Evolutionary conservation across 2,329 filamentous ascomycete genomes (phyloP).

Genomic region (Fusarium buharicum): DNA sequence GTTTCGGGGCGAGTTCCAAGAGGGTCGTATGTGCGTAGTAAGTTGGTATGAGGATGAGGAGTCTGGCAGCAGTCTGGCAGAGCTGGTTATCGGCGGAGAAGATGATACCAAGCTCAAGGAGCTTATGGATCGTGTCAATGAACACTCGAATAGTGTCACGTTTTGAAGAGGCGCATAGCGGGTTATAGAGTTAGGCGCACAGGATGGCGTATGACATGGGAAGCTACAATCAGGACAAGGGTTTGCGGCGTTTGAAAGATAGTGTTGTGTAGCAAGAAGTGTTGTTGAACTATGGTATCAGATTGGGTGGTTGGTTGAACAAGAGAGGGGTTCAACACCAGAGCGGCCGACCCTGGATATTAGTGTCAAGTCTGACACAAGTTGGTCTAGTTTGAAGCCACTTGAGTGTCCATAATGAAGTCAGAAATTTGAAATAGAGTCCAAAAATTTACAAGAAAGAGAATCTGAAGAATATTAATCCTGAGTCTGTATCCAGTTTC

Average conservation of each 20-base stretch:
- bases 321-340: slow-evolving; percentile 13
- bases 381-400: slow-evolving; percentile 14
- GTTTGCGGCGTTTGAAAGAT: background rate
- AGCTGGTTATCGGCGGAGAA: slow-evolving; percentile 48
- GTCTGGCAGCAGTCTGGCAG: slow-evolving; percentile 43
- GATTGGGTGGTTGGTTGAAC: slow-evolving; percentile 26
- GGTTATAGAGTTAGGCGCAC: background rate
- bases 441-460: too few species aligned
- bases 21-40: slow-evolving; percentile 46
- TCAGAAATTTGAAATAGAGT: background rate
- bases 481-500: background rate
- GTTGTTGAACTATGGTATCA: too few species aligned
- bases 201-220: background rate
- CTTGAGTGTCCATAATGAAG: background rate
- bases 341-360: slow-evolving; percentile 31
- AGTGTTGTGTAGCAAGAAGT: too few species aligned
- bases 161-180: slow-evolving; percentile 37
- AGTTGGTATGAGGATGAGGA: slow-evolving; percentile 49
- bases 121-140: slow-evolving; percentile 42
- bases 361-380: slow-evolving; percentile 16
- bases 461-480: background rate
- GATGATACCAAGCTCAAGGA: slow-evolving; percentile 36
- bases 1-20: slow-evolving; percentile 42
- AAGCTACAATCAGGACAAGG: background rate
- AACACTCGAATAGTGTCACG: slow-evolving; percentile 45